These are phyloP conservation scores for Candida morakotiae DNA, from an alignment of 805 yeast species.

Conservation along the genomic window DNA sequence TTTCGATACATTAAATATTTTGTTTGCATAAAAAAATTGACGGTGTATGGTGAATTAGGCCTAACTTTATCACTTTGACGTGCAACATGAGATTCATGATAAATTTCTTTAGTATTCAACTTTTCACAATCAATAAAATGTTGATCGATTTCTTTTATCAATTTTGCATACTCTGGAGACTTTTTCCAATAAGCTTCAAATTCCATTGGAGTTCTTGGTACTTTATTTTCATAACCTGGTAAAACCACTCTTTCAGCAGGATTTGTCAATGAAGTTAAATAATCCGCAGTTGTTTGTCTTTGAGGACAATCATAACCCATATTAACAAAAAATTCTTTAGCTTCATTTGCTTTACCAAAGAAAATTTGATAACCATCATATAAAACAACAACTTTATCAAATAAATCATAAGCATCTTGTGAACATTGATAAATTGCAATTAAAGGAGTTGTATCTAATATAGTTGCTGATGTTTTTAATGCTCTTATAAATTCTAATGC, in stretches of 20 bases:
- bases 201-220: conserved; percentile 54
- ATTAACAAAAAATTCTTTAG: conserved; percentile 45
- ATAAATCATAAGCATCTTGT: conserved; percentile 47
- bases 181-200: conserved; percentile 56
- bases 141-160: conserved; percentile 38
- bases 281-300: conserved; percentile 66
- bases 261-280: conserved; percentile 62
- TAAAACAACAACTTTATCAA: conserved; percentile 44
- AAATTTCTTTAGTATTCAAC: conserved; percentile 9
- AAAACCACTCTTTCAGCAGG: conserved; percentile 52
- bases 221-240: conserved; percentile 46
- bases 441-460: conserved; percentile 48
- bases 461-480: conserved; percentile 54
- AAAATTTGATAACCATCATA: conserved; percentile 45
- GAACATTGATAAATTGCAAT: conserved; percentile 57
- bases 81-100: conserved; percentile 19
- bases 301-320: conserved; percentile 61
- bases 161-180: conserved; percentile 44
- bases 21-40: conserved; percentile 45
- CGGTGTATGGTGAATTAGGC: conserved; percentile 24
- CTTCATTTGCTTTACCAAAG: conserved; percentile 39
- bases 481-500: conserved; percentile 73
- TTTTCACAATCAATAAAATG: conserved; percentile 24
- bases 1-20: conserved; percentile 50
- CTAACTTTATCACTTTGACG: conserved; percentile 14